Conservation (phyloP, 176 grass and related monocot species). For the Chloris gayana region DNA sequence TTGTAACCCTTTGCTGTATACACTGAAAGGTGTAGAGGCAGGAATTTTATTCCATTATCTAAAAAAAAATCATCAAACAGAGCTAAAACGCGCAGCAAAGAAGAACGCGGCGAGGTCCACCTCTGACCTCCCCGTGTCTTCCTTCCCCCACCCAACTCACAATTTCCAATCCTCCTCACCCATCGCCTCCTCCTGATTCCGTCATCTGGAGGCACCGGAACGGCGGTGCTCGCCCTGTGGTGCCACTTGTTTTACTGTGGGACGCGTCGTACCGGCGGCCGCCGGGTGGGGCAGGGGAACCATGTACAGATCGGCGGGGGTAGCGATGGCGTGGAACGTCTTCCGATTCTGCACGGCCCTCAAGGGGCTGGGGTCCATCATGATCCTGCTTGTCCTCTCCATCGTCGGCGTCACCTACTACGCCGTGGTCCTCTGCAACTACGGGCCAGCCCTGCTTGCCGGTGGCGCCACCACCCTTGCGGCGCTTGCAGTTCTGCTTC, state of each 20-base stretch:
- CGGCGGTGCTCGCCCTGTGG: background rate
- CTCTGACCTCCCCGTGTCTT: conserved; percentile 1
- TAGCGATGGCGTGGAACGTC: conserved; percentile 90
- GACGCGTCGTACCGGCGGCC: background rate
- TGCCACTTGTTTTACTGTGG: background rate
- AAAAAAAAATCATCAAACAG: too few relatives aligned
- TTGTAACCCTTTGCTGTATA: too few relatives aligned
- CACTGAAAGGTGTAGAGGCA: too few relatives aligned
- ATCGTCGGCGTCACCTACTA: conserved; percentile 87
- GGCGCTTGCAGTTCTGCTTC: conserved; percentile 58
- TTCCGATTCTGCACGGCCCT: conserved; percentile 94
- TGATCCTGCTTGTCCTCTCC: conserved; percentile 83
- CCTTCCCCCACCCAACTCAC: background rate
- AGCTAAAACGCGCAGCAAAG: background rate
- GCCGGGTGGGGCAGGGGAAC: background rate
- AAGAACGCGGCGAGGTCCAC: conserved; percentile 24
- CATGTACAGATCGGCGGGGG: conserved; percentile 83
- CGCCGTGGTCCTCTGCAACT: conserved; percentile 80
- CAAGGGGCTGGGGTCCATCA: conserved; percentile 77
- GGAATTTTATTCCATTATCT: too few relatives aligned
- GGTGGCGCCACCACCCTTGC: conserved; percentile 22
- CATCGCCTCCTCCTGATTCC: background rate
- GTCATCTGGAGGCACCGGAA: conserved; percentile 6
- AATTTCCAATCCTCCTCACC: conserved; percentile 17
- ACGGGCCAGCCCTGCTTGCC: conserved; percentile 62